Percentiles rank a stretch among this genome's conserved stretches.
Evolutionary conservation across 441 rosid genomes (phyloP).

Genomic region (Adansonia grandidieri): DNA sequence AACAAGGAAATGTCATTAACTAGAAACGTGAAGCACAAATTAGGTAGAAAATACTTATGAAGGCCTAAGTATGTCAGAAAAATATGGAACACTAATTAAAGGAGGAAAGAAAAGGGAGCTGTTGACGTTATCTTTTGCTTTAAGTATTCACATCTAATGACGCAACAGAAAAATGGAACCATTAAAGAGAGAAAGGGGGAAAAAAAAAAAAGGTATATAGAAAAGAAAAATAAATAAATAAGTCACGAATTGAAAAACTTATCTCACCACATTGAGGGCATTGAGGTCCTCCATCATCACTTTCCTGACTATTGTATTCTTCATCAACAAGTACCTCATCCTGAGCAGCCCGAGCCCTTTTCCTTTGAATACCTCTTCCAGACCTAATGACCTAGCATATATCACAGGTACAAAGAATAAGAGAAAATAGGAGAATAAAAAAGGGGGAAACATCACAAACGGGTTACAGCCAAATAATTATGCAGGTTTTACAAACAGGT

Average conservation of each 20-base stretch:
- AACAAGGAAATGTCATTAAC: neutral
- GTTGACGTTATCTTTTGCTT: neutral
- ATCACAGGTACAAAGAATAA: conserved; percentile 18
- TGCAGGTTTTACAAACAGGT: neutral
- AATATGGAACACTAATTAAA: neutral
- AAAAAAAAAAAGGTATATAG: neutral
- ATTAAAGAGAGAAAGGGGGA: neutral
- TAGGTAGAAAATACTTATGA: conserved; percentile 8
- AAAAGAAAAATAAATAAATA: too few species aligned
- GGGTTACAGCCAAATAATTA: conserved; percentile 18
- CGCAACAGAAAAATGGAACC: neutral
- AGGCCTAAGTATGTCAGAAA: neutral
- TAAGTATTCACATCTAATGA: neutral
- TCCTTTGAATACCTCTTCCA: conserved; percentile 51
- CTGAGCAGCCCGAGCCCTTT: conserved; percentile 44
- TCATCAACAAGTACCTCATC: conserved; percentile 30
- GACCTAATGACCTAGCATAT: conserved; percentile 58
- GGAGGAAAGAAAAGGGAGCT: neutral
- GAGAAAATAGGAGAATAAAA: neutral
- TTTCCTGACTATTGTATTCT: conserved; percentile 37
- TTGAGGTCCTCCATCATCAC: conserved; percentile 44
- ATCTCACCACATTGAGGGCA: conserved; percentile 91
- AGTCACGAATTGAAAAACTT: neutral
- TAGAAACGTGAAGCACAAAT: conserved; percentile 9
- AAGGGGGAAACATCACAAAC: conserved; percentile 11